Evolutionary conservation across 2,329 filamentous ascomycete species (phyloP).

Genomic region (Aureobasidium melanogenum): DNA sequence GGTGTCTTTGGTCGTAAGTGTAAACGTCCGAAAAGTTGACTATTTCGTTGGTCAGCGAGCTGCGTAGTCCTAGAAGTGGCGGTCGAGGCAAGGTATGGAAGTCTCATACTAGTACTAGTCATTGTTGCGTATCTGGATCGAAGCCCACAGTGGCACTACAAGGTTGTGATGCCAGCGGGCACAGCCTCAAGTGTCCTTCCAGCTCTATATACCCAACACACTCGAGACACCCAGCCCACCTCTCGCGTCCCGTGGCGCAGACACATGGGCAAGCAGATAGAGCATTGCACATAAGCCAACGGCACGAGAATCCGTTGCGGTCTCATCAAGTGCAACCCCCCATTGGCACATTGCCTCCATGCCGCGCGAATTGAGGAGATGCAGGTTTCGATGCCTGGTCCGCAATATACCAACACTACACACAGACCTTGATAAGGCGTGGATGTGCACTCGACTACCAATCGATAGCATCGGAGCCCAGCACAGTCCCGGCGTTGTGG

Average conservation of each 20-base stretch:
- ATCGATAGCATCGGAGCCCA: slow-evolving; percentile 1
- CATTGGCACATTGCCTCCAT: not conserved
- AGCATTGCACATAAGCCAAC: not conserved
- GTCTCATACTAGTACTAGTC: not conserved
- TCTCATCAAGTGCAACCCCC: not conserved
- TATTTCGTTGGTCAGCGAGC: not conserved
- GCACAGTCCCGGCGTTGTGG: not conserved
- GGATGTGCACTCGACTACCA: not conserved
- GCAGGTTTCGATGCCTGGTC: not conserved
- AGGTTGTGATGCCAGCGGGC: not conserved
- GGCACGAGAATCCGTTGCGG: not conserved
- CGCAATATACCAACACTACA: slow-evolving; percentile 4
- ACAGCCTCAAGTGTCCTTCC: not conserved
- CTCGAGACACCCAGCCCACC: not conserved
- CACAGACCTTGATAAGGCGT: slow-evolving; percentile 4
- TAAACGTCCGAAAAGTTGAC: not conserved
- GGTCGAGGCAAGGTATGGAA: not conserved
- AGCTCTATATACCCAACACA: slow-evolving; percentile 1
- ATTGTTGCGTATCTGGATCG: not conserved
- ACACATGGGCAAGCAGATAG: not conserved
- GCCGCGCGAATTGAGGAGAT: not conserved
- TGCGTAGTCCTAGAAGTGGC: not conserved
- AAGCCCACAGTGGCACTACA: not conserved
- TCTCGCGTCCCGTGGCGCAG: not conserved
- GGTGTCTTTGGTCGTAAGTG: not conserved